phyloP scores from a whole-genome alignment of 768 basidiomycete genomes.

The Sporobolomyces phaffii region DNA sequence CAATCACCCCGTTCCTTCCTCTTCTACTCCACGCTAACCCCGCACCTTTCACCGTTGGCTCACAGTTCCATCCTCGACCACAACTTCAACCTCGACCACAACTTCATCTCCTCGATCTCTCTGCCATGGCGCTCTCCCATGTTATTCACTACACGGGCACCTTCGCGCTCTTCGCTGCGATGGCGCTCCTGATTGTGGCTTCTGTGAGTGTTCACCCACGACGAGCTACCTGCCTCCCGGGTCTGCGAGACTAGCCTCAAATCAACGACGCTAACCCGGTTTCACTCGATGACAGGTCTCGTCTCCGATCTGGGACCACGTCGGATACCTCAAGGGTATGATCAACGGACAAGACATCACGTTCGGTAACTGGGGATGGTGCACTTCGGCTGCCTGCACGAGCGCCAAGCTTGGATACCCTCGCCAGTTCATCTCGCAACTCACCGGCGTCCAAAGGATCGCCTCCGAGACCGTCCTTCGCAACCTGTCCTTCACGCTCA shows the following conservation, averaged over 20 bases:
- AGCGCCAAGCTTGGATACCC: slow-evolving; percentile 11
- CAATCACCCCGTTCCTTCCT: neutral
- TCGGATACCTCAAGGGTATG: slow-evolving; percentile 11
- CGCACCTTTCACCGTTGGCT: too few species aligned
- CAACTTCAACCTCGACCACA: neutral
- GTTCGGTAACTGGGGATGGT: slow-evolving; percentile 31
- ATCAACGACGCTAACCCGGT: too few species aligned
- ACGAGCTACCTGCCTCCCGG: neutral
- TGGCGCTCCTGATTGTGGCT: slow-evolving; percentile 24
- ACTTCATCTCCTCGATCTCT: neutral
- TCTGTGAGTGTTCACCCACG: too few species aligned
- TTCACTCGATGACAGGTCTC: slow-evolving; percentile 1
- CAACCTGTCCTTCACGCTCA: slow-evolving; percentile 43
- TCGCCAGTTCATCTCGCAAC: neutral
- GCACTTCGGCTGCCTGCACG: neutral
- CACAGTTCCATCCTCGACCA: too few species aligned
- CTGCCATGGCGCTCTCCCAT: neutral
- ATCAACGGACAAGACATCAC: slow-evolving; percentile 7
- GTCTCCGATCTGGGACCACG: slow-evolving; percentile 23
- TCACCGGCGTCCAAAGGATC: neutral
- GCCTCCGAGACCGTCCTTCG: slow-evolving; percentile 5
- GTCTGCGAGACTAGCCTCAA: neutral
- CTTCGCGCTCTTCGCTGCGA: slow-evolving; percentile 22
- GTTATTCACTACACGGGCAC: slow-evolving; percentile 27
- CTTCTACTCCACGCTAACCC: neutral